Evolutionary conservation across 2,329 filamentous ascomycete genomes (phyloP).

Genomic region (Monilinia laxa): DNA sequence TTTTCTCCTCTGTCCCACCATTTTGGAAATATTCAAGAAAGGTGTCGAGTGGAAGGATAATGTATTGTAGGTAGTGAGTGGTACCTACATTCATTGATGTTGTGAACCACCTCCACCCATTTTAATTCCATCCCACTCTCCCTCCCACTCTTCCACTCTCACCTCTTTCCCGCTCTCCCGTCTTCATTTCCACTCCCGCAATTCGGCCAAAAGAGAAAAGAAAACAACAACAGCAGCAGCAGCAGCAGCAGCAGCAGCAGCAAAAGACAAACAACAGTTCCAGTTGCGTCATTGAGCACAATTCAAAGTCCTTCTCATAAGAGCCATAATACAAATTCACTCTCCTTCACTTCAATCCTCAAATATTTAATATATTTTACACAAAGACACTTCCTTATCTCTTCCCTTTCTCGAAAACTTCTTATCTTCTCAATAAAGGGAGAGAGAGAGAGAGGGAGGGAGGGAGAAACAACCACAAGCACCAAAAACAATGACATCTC

Average conservation of each 20-base stretch:
- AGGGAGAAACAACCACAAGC: too few species aligned
- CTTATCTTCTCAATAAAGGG: too few species aligned
- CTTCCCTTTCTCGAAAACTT: neutral
- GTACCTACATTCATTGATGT: neutral
- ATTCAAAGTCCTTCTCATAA: neutral
- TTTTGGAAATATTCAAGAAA: neutral
- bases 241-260: too few species aligned
- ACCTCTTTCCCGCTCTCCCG: too few species aligned
- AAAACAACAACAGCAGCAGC: too few species aligned
- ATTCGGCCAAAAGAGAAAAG: neutral
- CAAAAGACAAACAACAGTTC: neutral
- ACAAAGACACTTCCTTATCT: neutral
- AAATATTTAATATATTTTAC: neutral
- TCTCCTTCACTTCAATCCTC: neutral
- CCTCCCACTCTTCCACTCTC: neutral
- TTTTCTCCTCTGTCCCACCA: neutral
- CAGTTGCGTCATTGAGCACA: constrained; percentile 5
- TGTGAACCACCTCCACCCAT: neutral
- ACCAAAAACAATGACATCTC: neutral
- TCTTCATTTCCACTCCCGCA: neutral
- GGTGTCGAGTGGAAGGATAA: neutral
- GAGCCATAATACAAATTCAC: neutral
- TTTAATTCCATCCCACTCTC: neutral
- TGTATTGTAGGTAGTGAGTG: neutral
- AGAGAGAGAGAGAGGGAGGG: too few species aligned